Evolutionary conservation across 2,329 filamentous ascomycete species (phyloP), one percentile per base, ranked within the genome.

Genomic region (Akanthomyces dipterigenus): DNA sequence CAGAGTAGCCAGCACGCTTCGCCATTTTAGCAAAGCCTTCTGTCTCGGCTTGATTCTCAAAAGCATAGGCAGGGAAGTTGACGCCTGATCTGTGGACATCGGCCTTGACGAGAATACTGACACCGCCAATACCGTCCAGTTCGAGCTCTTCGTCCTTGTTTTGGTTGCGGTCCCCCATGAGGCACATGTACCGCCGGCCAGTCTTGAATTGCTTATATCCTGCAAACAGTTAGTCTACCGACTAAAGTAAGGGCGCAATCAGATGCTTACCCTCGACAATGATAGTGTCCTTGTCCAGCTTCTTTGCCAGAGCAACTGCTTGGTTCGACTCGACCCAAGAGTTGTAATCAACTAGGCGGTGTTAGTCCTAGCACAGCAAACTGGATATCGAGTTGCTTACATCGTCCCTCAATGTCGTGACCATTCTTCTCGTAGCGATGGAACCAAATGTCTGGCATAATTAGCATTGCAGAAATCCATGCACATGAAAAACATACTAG

Each of bases 21-120:
- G 95, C 95, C 95, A 99, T 99, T 75, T 96, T 96, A 42, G 95
- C 95, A 71, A 99, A 99, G 7, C 95, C 95, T 77, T 99, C 95
- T 5, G 95, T 99, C 77, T 99, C 95, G 65, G 95, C 95, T 78
- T 99, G 95, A 76, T 99, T 98, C 74, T 99, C 95, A 73, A 99
- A 99, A 3, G 95, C 84, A 71, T 99, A 99, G 72, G 87, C 88
- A 9, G 95, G 95, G 76, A 99, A 99, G 76, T 99, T 99, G 79
- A 99, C 95, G 64, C 93, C 93, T 93, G 93, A 91, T 78, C 95
- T 86, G 76, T 99, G 95, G 12, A 99, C 93, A 74, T 99, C 93
- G 6, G 92, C 95, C 79, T 99, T 99, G 67, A 99, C 95, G 50
- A 99, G 79, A 69, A 99, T 97, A 75, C 93, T 98, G 64, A 99